Base-by-base conservation (phyloP, 768 basidiomycete genomes). In the Collybia sordida region DNA sequence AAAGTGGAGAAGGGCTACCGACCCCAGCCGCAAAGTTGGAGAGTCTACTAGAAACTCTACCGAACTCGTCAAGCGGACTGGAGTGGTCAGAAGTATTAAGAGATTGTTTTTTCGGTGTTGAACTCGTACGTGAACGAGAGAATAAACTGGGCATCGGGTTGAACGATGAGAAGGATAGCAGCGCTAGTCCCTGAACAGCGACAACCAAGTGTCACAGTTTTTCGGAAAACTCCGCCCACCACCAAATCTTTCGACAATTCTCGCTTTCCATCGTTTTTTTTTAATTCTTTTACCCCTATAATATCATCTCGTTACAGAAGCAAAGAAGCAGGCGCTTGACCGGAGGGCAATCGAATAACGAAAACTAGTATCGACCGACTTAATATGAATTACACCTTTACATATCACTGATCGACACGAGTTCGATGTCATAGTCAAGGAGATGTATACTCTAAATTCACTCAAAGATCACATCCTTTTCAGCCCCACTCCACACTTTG, bases 101-200 rank as follows among this genome's bases (percentile, higher is more conserved):
- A 49, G 56, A 56, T 43, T 52, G 52, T 57, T 71, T 75, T 70
- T 78, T 64, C 31, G 81, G 71, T 2, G 79, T 78, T 18, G 86
- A 86, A 48, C 72, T 75, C 42, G 85, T 85, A 45, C 86, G 79
- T 54, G 82, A 64, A 58, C 86, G 81, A 64, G 86, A 86, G 70
- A 88, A 88, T 69, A 88, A 63, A 67, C 82, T 85, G 73, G 80
- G 85, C 86, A 88, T 88, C 70, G 77, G 62, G 61, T 62, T 53
- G 61, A 57, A 59, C 65, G 67, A 66, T 64, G 70, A 65, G 66
- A 61, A 63, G 59, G 51, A 58, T 53, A 42, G 42, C 49, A 41
- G 53, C 45, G 17, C 14, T 45, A 14, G 44, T 45, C 23, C 44
- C 44, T 45, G 31, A 19, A 35, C 44, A 34, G 23, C 24, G 55